Evolutionary conservation across 192 early-diverging fungal genomes (phyloP).

Genomic region (Coemansia sp.): DNA sequence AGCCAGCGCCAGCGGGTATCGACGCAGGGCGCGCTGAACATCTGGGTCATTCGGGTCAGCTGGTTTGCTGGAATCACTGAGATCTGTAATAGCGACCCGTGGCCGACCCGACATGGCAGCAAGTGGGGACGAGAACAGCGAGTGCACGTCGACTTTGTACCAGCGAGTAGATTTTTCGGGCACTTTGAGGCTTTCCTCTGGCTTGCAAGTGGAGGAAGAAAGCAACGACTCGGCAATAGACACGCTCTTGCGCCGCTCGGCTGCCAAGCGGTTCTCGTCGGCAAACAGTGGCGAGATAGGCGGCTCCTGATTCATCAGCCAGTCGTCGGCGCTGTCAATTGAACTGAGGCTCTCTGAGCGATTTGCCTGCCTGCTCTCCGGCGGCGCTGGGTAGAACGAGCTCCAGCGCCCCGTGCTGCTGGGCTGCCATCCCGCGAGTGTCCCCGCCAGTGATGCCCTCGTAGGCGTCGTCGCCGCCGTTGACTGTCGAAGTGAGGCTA

Average conservation of each 20-base stretch:
- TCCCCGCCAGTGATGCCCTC: constrained; percentile 30
- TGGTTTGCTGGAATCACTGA: constrained; percentile 9
- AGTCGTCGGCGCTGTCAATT: constrained; percentile 18
- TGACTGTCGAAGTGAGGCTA: constrained; percentile 16
- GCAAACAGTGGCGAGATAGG: constrained; percentile 49
- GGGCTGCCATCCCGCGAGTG: constrained; percentile 23
- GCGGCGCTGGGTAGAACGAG: neutral
- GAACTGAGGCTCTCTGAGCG: constrained; percentile 17
- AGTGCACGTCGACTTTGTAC: constrained; percentile 43
- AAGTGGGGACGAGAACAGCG: constrained; percentile 34
- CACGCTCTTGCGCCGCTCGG: neutral
- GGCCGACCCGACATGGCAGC: constrained; percentile 8
- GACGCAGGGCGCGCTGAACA: constrained; percentile 12
- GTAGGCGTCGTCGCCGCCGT: constrained; percentile 16
- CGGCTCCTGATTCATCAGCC: constrained; percentile 48
- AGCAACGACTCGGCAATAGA: neutral
- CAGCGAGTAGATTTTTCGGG: constrained; percentile 11
- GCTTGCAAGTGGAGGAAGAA: neutral
- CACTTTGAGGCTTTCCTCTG: neutral
- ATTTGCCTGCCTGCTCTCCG: neutral
- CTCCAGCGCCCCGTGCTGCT: constrained; percentile 3
- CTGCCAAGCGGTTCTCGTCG: constrained; percentile 21
- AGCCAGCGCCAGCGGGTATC: constrained; percentile 21
- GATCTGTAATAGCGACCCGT: constrained; percentile 26
- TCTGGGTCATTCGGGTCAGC: constrained; percentile 9